phyloP scores from a whole-genome alignment of 2,329 filamentous ascomycete genomes.

The Hansfordia pulvinata region DNA sequence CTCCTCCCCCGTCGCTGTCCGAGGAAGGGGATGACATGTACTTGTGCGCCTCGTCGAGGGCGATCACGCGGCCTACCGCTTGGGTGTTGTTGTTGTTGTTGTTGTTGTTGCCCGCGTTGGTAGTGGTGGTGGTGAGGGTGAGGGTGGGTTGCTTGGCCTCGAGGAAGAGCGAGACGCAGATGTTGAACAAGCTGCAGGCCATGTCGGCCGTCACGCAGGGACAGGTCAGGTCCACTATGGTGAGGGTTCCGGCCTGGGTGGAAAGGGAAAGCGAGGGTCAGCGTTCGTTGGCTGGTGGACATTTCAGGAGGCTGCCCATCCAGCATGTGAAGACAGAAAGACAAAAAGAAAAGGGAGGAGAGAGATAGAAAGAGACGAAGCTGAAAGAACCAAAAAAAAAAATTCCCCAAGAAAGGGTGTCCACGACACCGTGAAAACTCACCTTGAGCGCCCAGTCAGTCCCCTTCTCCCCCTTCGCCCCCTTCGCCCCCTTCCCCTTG shows the following conservation, averaged over 20 bases:
- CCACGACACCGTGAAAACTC: conserved; percentile 2
- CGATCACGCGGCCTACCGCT: conserved; percentile 43
- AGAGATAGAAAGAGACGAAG: no score
- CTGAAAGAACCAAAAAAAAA: no score
- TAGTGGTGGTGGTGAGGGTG: no score
- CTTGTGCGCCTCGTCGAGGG: conserved; percentile 69
- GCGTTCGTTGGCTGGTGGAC: no score
- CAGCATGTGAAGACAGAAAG: no score
- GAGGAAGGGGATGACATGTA: conserved; percentile 42
- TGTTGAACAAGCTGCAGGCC: conserved; percentile 61
- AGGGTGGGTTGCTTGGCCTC: conserved; percentile 28
- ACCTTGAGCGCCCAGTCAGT: conserved; percentile 16
- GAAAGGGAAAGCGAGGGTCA: no score
- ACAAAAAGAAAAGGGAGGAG: no score
- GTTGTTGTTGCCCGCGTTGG: no score
- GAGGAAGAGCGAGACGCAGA: conserved; percentile 54
- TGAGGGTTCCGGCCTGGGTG: conserved; percentile 38
- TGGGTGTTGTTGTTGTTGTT: no score
- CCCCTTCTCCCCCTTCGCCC: conserved; percentile 5
- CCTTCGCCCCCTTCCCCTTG: not conserved
- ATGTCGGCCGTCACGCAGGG: conserved; percentile 53
- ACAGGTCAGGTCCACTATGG: conserved; percentile 60
- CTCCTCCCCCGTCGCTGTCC: no score
- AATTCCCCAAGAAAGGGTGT: no score
- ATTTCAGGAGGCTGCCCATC: no score